Percentiles rank a stretch among this genome's conserved stretches.
Evolutionary conservation across 768 basidiomycete genomes (phyloP).

Genomic region (Clitopilus hobsonii): DNA sequence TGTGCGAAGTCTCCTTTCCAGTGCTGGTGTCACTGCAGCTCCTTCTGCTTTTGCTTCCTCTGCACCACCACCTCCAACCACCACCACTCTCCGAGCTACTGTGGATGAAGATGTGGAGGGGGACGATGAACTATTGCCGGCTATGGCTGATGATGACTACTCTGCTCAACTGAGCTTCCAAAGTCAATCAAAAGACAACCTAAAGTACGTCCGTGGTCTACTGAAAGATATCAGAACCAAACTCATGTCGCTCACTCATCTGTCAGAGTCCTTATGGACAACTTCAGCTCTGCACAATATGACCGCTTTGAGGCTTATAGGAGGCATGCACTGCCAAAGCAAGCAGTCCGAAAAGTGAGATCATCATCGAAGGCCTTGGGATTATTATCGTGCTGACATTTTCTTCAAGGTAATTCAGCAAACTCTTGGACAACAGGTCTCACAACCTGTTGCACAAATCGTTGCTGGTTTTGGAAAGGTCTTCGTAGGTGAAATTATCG

Average conservation of each 20-base stretch:
- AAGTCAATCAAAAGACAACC: slow-evolving; percentile 83
- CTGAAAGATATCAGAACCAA: not conserved
- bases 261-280: slow-evolving; percentile 82
- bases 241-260: slow-evolving; percentile 1
- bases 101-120: slow-evolving; percentile 62
- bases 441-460: slow-evolving; percentile 82
- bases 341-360: slow-evolving; percentile 72
- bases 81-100: not conserved
- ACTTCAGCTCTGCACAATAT: slow-evolving; percentile 78
- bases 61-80: not conserved
- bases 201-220: slow-evolving; percentile 47
- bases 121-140: slow-evolving; percentile 75
- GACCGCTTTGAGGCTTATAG: slow-evolving; percentile 88
- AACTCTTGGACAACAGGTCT: slow-evolving; percentile 74
- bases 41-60: not conserved
- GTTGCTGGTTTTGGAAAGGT: slow-evolving; percentile 90
- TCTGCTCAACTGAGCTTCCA: slow-evolving; percentile 80
- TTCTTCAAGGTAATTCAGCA: slow-evolving; percentile 75
- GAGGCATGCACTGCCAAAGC: slow-evolving; percentile 78
- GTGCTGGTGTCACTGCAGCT: not conserved
- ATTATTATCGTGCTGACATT: not conserved
- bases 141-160: slow-evolving; percentile 88
- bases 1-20: not conserved
- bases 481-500: slow-evolving; percentile 89
- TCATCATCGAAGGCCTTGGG: not conserved